Evolutionary conservation across 2,329 filamentous ascomycete genomes (phyloP).

Genomic region (Lasiodiplodia sp.): DNA sequence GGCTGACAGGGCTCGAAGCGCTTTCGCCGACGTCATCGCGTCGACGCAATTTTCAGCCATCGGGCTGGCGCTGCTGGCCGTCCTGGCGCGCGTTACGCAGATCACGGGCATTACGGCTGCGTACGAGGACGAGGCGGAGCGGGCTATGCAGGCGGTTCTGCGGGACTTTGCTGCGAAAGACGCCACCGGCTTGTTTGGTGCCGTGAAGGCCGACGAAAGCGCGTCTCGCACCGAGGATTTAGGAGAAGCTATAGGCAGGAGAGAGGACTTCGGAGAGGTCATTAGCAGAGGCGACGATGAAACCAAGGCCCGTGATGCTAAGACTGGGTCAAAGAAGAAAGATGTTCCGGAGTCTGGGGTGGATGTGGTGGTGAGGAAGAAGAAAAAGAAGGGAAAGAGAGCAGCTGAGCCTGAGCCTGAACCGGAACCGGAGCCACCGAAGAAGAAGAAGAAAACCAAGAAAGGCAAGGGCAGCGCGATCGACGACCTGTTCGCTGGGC

Average conservation of each 20-base stretch:
- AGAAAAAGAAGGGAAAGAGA: conserved; percentile 17
- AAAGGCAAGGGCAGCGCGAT: conserved; percentile 22
- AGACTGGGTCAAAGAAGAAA: not conserved
- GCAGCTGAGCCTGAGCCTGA: not conserved
- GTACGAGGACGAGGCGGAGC: conserved; percentile 51
- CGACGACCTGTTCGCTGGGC: conserved; percentile 27
- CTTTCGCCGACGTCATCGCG: conserved; percentile 54
- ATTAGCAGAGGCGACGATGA: not conserved
- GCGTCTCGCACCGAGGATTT: not conserved
- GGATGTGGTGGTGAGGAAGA: not conserved
- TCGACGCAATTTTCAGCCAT: conserved; percentile 55
- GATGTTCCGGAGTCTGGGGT: not conserved
- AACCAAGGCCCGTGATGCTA: not conserved
- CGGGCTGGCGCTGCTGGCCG: conserved; percentile 53
- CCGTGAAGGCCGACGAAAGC: not conserved
- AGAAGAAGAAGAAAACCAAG: conserved; percentile 29
- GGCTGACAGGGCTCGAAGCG: conserved; percentile 36
- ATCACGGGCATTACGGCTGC: conserved; percentile 50
- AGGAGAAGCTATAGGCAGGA: conserved; percentile 1
- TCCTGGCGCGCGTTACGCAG: conserved; percentile 49
- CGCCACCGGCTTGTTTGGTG: conserved; percentile 5
- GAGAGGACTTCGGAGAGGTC: not conserved
- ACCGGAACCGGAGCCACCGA: not conserved
- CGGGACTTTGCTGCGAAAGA: conserved; percentile 31
- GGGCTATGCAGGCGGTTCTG: conserved; percentile 53